Evolutionary conservation across 768 basidiomycete genomes (phyloP).

Genomic region (Hirschioporus abietinus): DNA sequence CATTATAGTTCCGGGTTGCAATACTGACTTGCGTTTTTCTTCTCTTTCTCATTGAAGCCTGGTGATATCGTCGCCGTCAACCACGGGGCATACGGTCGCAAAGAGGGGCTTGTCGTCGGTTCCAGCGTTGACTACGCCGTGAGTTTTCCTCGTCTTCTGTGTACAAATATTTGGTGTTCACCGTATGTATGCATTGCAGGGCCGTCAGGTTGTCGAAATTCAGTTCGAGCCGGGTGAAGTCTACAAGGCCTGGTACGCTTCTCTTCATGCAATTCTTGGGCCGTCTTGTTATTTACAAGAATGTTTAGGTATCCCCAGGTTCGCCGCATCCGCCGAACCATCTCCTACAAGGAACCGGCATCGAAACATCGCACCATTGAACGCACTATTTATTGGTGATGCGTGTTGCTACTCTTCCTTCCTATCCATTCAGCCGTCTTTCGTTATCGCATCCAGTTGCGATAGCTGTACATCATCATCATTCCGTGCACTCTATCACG

Average conservation of each 20-base stretch:
- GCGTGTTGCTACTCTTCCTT: not conserved
- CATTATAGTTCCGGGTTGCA: not conserved
- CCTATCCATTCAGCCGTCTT: not conserved
- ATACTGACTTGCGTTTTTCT: not conserved
- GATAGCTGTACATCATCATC: not conserved
- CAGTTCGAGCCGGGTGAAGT: conserved; percentile 67
- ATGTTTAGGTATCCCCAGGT: conserved; percentile 65
- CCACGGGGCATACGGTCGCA: conserved; percentile 54
- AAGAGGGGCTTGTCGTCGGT: conserved; percentile 78
- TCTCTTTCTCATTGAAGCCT: conserved; percentile 35
- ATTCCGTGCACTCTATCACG: not conserved
- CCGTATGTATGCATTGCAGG: conserved; percentile 36
- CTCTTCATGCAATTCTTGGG: not conserved
- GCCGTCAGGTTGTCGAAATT: conserved; percentile 77
- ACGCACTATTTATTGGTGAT: conserved; percentile 72
- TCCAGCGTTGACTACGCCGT: conserved; percentile 58
- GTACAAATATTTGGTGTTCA: not conserved
- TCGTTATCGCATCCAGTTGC: not conserved
- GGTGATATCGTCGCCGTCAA: conserved; percentile 80
- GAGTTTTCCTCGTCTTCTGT: not conserved
- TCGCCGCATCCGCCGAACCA: conserved; percentile 70
- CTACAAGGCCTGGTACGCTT: conserved; percentile 58
- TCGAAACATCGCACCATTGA: conserved; percentile 58
- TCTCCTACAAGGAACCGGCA: conserved; percentile 51
- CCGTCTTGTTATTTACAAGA: not conserved